These are phyloP conservation scores for Colletotrichum sp. DNA, from an alignment of 2,329 filamentous ascomycete genomes.

Conservation along the genomic window DNA sequence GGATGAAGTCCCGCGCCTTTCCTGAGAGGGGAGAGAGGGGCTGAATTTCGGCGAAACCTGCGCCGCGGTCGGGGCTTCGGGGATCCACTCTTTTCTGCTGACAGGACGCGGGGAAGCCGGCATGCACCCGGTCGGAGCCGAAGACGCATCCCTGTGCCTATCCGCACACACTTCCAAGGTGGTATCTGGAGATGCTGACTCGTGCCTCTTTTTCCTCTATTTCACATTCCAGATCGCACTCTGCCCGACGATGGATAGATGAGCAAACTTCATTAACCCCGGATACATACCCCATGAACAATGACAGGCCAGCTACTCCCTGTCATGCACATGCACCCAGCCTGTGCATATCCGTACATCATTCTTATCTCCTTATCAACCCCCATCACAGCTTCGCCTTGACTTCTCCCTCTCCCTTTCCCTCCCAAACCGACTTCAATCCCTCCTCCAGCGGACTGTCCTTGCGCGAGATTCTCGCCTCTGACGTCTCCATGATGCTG, in stretches of 20 bases:
- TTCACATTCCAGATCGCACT: neutral
- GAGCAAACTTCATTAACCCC: neutral
- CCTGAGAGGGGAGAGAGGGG: neutral
- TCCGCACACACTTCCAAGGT: neutral
- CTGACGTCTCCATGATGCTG: slow-evolving; percentile 36
- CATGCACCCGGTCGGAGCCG: slow-evolving; percentile 12
- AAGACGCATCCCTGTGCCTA: neutral
- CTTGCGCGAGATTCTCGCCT: slow-evolving; percentile 23
- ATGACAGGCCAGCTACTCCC: neutral
- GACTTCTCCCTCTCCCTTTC: neutral
- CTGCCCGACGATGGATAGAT: neutral
- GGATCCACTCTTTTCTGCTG: neutral
- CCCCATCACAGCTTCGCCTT: neutral
- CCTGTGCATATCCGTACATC: no score
- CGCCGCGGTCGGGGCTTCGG: slow-evolving; percentile 5
- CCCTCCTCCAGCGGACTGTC: neutral
- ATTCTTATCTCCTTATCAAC: neutral
- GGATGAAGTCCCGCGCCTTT: neutral
- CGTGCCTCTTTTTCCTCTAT: neutral
- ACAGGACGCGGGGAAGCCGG: slow-evolving; percentile 13
- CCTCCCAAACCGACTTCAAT: neutral
- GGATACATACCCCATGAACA: neutral
- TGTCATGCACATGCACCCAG: neutral
- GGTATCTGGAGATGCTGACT: neutral
- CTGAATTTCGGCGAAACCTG: slow-evolving; percentile 20